Conservation (phyloP, 1,284 basidiomycete species). For the Violaceomyces palustris region DNA sequence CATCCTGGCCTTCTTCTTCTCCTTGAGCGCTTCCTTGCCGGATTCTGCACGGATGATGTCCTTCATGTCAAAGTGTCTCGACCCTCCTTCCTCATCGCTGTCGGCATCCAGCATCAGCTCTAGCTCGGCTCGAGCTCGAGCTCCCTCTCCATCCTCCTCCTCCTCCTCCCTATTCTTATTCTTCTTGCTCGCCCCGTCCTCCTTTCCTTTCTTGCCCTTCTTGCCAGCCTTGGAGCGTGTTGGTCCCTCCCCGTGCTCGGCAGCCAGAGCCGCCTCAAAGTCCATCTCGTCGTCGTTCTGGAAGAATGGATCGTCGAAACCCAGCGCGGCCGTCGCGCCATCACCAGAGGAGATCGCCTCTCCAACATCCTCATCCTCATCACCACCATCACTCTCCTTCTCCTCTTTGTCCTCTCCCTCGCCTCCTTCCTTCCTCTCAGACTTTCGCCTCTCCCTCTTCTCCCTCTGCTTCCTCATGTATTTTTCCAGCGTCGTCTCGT, state of each 20-base stretch:
- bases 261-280: conserved; percentile 44
- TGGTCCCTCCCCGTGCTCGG: conserved; percentile 56
- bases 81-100: conserved; percentile 35
- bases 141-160: conserved; percentile 12
- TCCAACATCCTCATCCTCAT: conserved; percentile 3
- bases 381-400: conserved; percentile 2
- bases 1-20: conserved; percentile 48
- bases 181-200: conserved; percentile 1
- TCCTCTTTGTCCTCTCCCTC: conserved; percentile 6
- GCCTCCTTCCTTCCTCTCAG: conserved; percentile 3
- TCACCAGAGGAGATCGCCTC: not conserved
- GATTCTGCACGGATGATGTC: conserved; percentile 83
- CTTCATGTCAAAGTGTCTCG: conserved; percentile 81
- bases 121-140: conserved; percentile 17
- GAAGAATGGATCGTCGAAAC: conserved; percentile 62
- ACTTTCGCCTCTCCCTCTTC: conserved; percentile 44
- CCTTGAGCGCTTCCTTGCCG: conserved; percentile 52
- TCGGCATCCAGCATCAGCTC: conserved; percentile 25
- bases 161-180: not conserved
- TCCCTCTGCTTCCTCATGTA: conserved; percentile 50
- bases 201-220: conserved; percentile 7
- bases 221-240: conserved; percentile 6
- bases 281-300: conserved; percentile 37
- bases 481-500: conserved; percentile 51
- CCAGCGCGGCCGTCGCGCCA: conserved; percentile 8